Evolutionary conservation across 2,329 filamentous ascomycete species (phyloP).

Genomic region (Trichoderma oligosporum): DNA sequence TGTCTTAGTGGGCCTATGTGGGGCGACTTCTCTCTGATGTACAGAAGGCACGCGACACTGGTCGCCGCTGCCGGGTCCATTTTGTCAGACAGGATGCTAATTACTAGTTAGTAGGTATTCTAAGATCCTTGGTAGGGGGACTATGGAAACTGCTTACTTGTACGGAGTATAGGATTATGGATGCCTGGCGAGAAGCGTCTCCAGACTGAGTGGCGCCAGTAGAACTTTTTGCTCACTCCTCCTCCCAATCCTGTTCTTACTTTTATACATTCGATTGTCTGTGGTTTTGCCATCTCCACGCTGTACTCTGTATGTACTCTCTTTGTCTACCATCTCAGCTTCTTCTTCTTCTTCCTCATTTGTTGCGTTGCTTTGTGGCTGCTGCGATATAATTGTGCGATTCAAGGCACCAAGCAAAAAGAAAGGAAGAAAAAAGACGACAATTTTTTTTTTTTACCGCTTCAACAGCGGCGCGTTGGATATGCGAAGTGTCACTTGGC

Average conservation of each 20-base stretch:
- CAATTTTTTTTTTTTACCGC: conserved; percentile 6
- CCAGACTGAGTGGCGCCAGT: background rate
- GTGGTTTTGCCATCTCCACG: too few relatives aligned
- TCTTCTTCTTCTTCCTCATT: background rate
- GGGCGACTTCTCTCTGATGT: conserved; percentile 2
- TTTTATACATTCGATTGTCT: too few relatives aligned
- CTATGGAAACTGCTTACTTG: background rate
- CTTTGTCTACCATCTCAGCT: background rate
- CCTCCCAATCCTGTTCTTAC: too few relatives aligned
- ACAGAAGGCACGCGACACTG: conserved; percentile 20
- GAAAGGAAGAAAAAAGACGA: background rate
- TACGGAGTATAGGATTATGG: background rate
- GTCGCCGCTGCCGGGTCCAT: background rate
- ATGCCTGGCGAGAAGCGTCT: background rate
- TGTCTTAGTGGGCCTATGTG: conserved; percentile 13
- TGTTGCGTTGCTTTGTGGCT: background rate
- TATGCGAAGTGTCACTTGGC: conserved; percentile 17
- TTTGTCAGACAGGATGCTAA: background rate
- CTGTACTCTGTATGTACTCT: background rate
- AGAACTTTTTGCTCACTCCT: background rate
- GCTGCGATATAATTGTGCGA: background rate
- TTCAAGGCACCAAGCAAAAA: too few relatives aligned
- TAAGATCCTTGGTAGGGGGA: background rate
- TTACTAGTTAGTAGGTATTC: background rate
- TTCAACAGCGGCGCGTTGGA: conserved; percentile 21